Evolutionary conservation across 176 grass and related monocot species (phyloP), one percentile per base, ranked within the genome.

Genomic region (Pharus latifolius): DNA sequence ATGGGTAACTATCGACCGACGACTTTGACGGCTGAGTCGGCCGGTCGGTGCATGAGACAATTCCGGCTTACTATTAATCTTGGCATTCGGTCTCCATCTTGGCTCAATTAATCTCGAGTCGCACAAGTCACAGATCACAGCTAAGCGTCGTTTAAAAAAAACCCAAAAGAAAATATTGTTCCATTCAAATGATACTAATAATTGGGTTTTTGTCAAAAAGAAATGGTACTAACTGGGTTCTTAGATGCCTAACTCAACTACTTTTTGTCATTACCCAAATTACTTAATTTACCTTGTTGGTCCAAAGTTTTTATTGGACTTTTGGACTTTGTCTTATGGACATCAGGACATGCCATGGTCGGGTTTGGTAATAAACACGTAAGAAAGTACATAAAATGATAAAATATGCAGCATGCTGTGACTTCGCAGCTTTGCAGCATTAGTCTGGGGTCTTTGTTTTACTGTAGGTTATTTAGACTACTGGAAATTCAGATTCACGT

Each of bases 11-110:
- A n/a, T n/a, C 64, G 77, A 80, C 55, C 10, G 22, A 29, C 4
- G 76, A 85, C 77, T 80, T 80, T 85, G 83, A 85, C 76, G 77
- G 40, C 29, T 12, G n/a, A 29, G 67, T 42, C 63, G 49, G 60
- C 25, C 59, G 43, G 47, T 59, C 25, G 38, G 64, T 60, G 15
- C 56, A 40, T 62, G 56, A 40, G 43, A 29, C 3, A 3, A 31
- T 3, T n/a, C 56, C 67, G 43, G 33, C 67, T 72, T 30, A 23
- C 63, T 38, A 7, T 13, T 27, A 12, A 44, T 56, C 24, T 1
- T n/a, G 18, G 20, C 46, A 23, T 4, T 20, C 35, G 19, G 17
- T 34, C 22, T 15, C 30, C 24, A 63, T 54, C 44, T n/a, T n/a
- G n/a, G n/a, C n/a, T n/a, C n/a, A n/a, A n/a, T n/a, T n/a, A n/a